Evolutionary conservation across 352 stramenopile species (phyloP).

Genomic region (Thraustotheca clavata): DNA sequence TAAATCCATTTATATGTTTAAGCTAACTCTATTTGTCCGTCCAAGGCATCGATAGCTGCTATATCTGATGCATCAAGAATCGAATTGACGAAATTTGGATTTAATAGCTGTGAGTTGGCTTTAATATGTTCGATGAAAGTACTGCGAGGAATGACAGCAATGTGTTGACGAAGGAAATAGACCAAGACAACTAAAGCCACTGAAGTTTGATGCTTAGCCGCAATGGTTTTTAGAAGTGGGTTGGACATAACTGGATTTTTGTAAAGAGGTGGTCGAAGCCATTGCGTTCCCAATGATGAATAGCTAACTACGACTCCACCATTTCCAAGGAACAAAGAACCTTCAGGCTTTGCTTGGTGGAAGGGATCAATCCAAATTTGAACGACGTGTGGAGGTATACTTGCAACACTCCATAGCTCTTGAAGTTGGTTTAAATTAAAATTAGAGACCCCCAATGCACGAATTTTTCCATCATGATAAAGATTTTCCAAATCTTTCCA

Average conservation of each 20-base stretch:
- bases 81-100: constrained; percentile 31
- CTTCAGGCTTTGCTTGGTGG: constrained; percentile 35
- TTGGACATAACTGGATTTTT: constrained; percentile 20
- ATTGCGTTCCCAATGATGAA: constrained; percentile 47
- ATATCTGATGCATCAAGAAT: constrained; percentile 29
- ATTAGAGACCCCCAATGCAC: constrained; percentile 41
- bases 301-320: constrained; percentile 52
- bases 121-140: constrained; percentile 31
- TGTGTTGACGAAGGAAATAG: constrained; percentile 35
- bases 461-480: constrained; percentile 29
- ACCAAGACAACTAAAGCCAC: constrained; percentile 34
- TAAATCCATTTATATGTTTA: too few relatives aligned
- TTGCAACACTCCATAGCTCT: constrained; percentile 26
- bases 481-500: constrained; percentile 43
- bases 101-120: constrained; percentile 26
- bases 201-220: constrained; percentile 25
- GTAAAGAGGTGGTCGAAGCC: constrained; percentile 31
- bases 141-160: constrained; percentile 32
- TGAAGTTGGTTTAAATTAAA: constrained; percentile 30
- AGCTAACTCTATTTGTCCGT: constrained; percentile 30
- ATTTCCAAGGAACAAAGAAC: constrained; percentile 24
- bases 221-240: constrained; percentile 30
- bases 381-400: constrained; percentile 35
- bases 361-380: constrained; percentile 75
- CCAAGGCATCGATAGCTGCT: constrained; percentile 30